phyloP scores from a whole-genome alignment of 2,329 filamentous ascomycete genomes.

The Elsinoe perseae region DNA sequence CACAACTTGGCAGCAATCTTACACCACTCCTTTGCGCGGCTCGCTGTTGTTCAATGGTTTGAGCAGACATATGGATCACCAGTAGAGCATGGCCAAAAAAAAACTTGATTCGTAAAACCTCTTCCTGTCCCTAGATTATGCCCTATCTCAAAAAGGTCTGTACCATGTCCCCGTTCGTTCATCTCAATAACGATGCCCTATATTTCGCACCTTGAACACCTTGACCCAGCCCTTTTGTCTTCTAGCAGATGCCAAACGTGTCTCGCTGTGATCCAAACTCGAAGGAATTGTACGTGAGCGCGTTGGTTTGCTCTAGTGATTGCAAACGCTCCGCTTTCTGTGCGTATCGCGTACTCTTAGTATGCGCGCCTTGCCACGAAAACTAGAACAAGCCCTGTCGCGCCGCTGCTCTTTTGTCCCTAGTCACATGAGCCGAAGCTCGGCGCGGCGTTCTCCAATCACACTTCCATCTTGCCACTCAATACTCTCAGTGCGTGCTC shows the following conservation, averaged over 20 bases:
- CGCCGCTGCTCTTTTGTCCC: background rate
- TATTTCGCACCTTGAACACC: background rate
- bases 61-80: no score
- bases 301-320: background rate
- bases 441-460: constrained; percentile 6
- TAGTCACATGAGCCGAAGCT: constrained; percentile 10
- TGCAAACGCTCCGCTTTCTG: no score
- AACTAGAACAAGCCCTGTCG: background rate
- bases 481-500: constrained; percentile 16
- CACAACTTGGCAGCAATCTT: constrained; percentile 8
- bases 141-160: constrained; percentile 1
- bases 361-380: background rate
- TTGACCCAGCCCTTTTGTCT: background rate
- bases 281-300: background rate
- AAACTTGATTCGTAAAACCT: constrained; percentile 5
- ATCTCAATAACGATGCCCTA: background rate
- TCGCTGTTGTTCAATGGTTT: background rate
- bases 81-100: background rate
- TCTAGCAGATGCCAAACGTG: constrained; percentile 4
- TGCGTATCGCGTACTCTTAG: no score
- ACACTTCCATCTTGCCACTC: background rate
- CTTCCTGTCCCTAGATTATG: constrained; percentile 2
- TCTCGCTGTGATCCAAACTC: constrained; percentile 9
- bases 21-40: background rate
- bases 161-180: background rate